These are phyloP conservation scores for Fusarium sp. DNA, from an alignment of 2,329 filamentous ascomycete genomes.

Conservation along the genomic window DNA sequence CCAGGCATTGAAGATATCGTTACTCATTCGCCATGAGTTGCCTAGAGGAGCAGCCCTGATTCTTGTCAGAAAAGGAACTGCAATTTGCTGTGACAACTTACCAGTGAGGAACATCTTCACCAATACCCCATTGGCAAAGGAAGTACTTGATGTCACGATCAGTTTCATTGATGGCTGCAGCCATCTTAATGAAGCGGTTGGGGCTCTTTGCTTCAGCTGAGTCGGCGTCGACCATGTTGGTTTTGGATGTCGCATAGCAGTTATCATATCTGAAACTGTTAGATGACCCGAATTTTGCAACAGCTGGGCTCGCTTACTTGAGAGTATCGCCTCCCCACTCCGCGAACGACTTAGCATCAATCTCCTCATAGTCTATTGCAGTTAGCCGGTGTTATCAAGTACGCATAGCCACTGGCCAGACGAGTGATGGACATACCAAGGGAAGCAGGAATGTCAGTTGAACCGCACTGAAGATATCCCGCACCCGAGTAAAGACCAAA, in stretches of 20 bases:
- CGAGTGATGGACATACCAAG: slow-evolving; percentile 50
- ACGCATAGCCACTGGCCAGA: no score
- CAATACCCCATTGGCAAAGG: slow-evolving; percentile 66
- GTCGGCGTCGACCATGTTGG: slow-evolving; percentile 56
- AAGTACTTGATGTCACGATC: slow-evolving; percentile 60
- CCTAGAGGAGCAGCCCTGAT: slow-evolving; percentile 56
- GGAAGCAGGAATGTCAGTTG: slow-evolving; percentile 56
- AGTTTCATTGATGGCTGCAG: slow-evolving; percentile 52
- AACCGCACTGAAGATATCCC: slow-evolving; percentile 59
- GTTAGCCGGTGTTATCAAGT: no score
- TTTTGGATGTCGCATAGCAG: slow-evolving; percentile 58
- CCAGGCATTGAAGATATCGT: slow-evolving; percentile 66
- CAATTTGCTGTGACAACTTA: background rate
- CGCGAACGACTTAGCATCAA: slow-evolving; percentile 55
- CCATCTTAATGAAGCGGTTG: slow-evolving; percentile 60
- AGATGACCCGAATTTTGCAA: accelerated
- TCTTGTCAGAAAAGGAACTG: background rate
- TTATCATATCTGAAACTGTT: slow-evolving; percentile 57
- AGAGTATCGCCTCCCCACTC: slow-evolving; percentile 61
- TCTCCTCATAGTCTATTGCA: slow-evolving; percentile 54
- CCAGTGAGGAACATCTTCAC: slow-evolving; percentile 60
- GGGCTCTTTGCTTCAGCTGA: slow-evolving; percentile 54
- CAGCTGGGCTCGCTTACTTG: slow-evolving; percentile 61
- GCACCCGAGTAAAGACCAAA: slow-evolving; percentile 68
- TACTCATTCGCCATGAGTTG: slow-evolving; percentile 64